These are phyloP conservation scores for Pholiota molesta DNA, from an alignment of 768 basidiomycete species.

Conservation along the genomic window DNA sequence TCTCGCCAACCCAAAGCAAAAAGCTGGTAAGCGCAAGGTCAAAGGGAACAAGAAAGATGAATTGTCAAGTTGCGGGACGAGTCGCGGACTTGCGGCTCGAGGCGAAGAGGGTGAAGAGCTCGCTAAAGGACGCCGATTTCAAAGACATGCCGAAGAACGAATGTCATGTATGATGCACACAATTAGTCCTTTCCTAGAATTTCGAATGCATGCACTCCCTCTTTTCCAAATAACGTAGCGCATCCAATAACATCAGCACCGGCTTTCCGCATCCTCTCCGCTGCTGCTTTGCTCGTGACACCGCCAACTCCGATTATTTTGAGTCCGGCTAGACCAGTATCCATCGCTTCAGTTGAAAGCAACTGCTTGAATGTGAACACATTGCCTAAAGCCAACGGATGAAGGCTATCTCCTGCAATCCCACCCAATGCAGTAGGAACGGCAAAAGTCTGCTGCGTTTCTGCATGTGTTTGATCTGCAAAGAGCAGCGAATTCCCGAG, in stretches of 20 bases:
- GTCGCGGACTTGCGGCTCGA: conserved; percentile 51
- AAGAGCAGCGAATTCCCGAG: conserved; percentile 73
- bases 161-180: not conserved
- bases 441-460: conserved; percentile 41
- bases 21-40: conserved; percentile 19
- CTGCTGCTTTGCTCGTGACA: conserved; percentile 63
- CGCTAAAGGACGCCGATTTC: conserved; percentile 29
- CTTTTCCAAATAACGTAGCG: conserved; percentile 54
- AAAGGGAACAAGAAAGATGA: no score
- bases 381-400: conserved; percentile 79
- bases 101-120: conserved; percentile 52
- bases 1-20: conserved; percentile 47
- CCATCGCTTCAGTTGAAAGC: conserved; percentile 39
- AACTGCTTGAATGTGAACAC: conserved; percentile 64
- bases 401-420: conserved; percentile 75
- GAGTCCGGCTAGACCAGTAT: conserved; percentile 47
- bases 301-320: conserved; percentile 83
- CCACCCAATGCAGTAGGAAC: conserved; percentile 71
- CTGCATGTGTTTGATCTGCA: conserved; percentile 47
- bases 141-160: not conserved
- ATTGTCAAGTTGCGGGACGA: no score
- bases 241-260: conserved; percentile 75
- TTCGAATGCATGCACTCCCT: conserved; percentile 58
- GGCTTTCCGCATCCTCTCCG: conserved; percentile 68
- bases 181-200: conserved; percentile 26